Evolutionary conservation across 1,139 yeast genomes (phyloP), one percentile per base, ranked within the genome.

Genomic region (Candida neerlandica): DNA sequence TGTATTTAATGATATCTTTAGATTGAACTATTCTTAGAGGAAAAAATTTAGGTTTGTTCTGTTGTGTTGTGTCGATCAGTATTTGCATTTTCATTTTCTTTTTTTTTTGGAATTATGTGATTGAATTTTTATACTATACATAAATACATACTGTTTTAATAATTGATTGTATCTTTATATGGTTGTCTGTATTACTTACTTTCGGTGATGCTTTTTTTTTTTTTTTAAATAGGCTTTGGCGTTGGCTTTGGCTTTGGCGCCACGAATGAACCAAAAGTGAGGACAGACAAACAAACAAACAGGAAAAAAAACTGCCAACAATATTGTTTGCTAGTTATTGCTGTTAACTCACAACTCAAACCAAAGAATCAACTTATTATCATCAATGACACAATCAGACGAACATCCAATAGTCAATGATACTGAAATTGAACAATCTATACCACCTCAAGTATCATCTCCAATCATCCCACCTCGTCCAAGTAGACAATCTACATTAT

Each of bases 1-100:
- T 64, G 99, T 94, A 55, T 88, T 90, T 75, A 95, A 94, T 73
- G 99, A 95, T 68, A 89, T 94, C 60, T 94, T 94, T 82, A 89
- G 98, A 80, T 85, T 94, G 69, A 88, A 88, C 78, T 89, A 89
- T 75, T 78, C 83, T 48, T 73, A 69, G 53, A 42, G 33, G 15
- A 5, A 15, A 37, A 37, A n/a, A n/a, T 40, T 35, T 42, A 14
- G 15, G 14, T 5, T 4, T 34, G 6, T 12, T 34, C 21, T 18
- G 34, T 21, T 18, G 39, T 34, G 2, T 18, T 34, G 14, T 16
- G 4, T 12, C 9, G 7, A 9, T 32, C 7, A 34, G 18, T 16
- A 18, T 19, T 34, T 34, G 39, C 21, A 12, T 7, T 37, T 19
- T 19, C 16, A 5, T 18, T 35, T 7, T 11, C 11, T 19, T 35